phyloP scores from a whole-genome alignment of 2,329 filamentous ascomycete species.

The Alternaria hordeiaustralica region DNA sequence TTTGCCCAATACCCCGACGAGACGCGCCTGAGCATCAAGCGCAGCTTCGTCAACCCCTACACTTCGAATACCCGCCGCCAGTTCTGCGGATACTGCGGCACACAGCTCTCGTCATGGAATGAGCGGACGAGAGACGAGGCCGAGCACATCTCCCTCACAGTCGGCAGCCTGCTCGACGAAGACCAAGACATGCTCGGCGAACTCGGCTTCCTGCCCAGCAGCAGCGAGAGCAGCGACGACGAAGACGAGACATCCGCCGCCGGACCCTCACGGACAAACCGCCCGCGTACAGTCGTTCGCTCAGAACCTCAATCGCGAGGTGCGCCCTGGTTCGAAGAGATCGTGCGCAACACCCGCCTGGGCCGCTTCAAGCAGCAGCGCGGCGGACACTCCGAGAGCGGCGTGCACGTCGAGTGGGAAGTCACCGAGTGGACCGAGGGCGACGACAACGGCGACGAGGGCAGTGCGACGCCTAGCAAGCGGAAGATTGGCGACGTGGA shows the following conservation, averaged over 20 bases:
- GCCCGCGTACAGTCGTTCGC: slow-evolving; percentile 21
- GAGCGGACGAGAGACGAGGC: slow-evolving; percentile 74
- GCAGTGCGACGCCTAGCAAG: slow-evolving; percentile 33
- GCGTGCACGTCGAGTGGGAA: slow-evolving; percentile 79
- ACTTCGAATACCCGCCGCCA: slow-evolving; percentile 68
- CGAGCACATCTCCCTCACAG: slow-evolving; percentile 78
- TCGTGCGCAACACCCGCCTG: slow-evolving; percentile 77
- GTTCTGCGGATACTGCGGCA: slow-evolving; percentile 93
- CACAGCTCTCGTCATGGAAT: slow-evolving; percentile 82
- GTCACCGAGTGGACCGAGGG: slow-evolving; percentile 69
- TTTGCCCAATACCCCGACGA: slow-evolving; percentile 81
- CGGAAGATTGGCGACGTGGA: slow-evolving; percentile 44
- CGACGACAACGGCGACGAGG: slow-evolving; percentile 48
- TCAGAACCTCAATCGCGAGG: slow-evolving; percentile 53
- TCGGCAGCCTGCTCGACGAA: slow-evolving; percentile 76
- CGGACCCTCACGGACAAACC: slow-evolving; percentile 16
- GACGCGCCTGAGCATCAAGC: slow-evolving; percentile 54
- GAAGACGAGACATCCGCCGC: slow-evolving; percentile 32
- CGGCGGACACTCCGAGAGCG: slow-evolving; percentile 68
- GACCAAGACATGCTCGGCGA: slow-evolving; percentile 77
- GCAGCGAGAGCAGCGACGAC: slow-evolving; percentile 28
- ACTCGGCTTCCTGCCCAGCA: slow-evolving; percentile 69
- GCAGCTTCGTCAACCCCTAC: slow-evolving; percentile 51
- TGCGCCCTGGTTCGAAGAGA: slow-evolving; percentile 83
- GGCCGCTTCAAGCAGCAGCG: slow-evolving; percentile 70